phyloP scores from a whole-genome alignment of 352 stramenopile genomes.

The Pythium vanterpoolii region DNA sequence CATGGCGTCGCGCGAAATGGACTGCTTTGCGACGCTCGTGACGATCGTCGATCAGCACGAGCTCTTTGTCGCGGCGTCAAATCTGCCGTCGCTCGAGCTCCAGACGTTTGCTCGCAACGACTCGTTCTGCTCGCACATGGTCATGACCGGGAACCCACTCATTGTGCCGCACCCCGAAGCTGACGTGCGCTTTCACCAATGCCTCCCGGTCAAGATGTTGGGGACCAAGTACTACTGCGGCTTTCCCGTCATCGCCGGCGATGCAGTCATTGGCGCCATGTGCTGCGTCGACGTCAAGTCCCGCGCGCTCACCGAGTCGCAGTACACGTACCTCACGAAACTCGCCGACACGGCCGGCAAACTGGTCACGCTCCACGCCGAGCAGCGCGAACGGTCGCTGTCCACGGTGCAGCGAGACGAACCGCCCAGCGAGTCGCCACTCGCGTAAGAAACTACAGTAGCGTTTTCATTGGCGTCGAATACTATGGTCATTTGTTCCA shows the following conservation, averaged over 20 bases:
- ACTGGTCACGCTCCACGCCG: constrained; percentile 35
- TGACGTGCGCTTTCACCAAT: constrained; percentile 66
- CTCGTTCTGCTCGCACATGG: constrained; percentile 60
- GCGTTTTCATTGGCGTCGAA: too few relatives aligned
- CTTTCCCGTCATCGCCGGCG: constrained; percentile 46
- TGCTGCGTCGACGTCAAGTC: constrained; percentile 33
- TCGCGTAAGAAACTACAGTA: neutral
- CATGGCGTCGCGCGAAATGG: constrained; percentile 49
- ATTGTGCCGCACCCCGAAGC: constrained; percentile 54
- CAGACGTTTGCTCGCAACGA: constrained; percentile 48
- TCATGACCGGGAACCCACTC: constrained; percentile 56
- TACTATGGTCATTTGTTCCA: too few relatives aligned
- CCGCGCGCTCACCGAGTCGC: constrained; percentile 20
- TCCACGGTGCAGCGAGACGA: constrained; percentile 4
- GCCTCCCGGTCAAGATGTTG: constrained; percentile 24
- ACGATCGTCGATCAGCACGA: constrained; percentile 57
- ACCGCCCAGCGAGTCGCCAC: constrained; percentile 3
- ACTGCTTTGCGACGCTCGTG: constrained; percentile 52
- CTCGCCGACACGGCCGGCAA: constrained; percentile 47
- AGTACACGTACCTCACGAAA: constrained; percentile 28
- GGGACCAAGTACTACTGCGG: constrained; percentile 73
- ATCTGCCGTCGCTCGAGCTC: constrained; percentile 29
- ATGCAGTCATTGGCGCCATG: constrained; percentile 54
- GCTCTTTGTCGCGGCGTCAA: constrained; percentile 47
- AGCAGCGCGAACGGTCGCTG: constrained; percentile 7